Percentiles rank a stretch among this genome's conserved stretches.
These are phyloP conservation scores for Trifolium dubium DNA, from an alignment of 306 rosid genomes.

Conservation along the genomic window DNA sequence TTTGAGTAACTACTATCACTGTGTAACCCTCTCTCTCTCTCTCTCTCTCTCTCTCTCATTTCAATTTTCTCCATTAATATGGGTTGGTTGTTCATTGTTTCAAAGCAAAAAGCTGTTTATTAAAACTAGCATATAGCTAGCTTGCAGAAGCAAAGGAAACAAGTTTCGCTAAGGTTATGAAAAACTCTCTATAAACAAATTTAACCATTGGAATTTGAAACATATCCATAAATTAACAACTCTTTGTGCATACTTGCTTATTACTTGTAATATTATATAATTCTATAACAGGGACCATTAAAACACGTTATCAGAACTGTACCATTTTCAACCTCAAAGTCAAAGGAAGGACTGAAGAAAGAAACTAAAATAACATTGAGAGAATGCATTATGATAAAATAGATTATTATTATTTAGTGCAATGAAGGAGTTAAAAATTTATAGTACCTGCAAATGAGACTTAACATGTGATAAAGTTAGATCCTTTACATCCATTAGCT, in stretches of 20 bases:
- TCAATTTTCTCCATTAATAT: conserved; percentile 44
- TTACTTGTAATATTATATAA: background rate
- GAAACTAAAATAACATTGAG: background rate
- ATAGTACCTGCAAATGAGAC: conserved; percentile 85
- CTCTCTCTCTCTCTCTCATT: conserved; percentile 27
- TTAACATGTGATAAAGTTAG: conserved; percentile 98
- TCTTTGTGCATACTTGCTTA: conserved; percentile 40
- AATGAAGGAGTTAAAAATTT: background rate
- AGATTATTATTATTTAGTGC: background rate
- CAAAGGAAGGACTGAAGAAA: conserved; percentile 6
- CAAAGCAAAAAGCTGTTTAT: conserved; percentile 84
- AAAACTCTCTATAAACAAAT: conserved; percentile 43
- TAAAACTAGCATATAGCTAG: conserved; percentile 30
- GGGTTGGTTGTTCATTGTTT: conserved; percentile 68
- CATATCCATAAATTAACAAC: conserved; percentile 37
- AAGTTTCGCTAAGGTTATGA: conserved; percentile 58
- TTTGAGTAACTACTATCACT: conserved; percentile 43
- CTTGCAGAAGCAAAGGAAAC: conserved; percentile 71
- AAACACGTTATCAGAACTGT: conserved; percentile 41
- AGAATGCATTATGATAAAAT: background rate
- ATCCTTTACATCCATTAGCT: conserved; percentile 99
- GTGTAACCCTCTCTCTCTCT: conserved; percentile 11
- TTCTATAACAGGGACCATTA: conserved; percentile 25
- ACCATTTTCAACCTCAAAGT: conserved; percentile 19
- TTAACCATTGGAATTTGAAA: conserved; percentile 69